These are phyloP conservation scores for Pseudoneurospora amorphoporcata DNA, from an alignment of 495 filamentous ascomycete genomes.

Conservation along the genomic window DNA sequence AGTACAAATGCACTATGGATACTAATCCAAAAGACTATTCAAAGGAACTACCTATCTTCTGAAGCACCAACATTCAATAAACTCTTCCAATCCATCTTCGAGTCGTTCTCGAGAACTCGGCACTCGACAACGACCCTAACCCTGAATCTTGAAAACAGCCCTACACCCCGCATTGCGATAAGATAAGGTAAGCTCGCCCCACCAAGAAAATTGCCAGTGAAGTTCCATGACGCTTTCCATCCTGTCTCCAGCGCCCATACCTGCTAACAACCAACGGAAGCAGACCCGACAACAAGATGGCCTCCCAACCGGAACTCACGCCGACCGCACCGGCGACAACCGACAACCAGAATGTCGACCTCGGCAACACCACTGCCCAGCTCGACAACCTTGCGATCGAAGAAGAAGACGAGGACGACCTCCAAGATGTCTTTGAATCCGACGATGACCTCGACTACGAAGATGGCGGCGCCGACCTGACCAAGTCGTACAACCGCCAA, in stretches of 20 bases:
- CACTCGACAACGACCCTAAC: neutral
- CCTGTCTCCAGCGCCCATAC: neutral
- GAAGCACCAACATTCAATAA: neutral
- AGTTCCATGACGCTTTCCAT: neutral
- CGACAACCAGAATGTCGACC: constrained; percentile 24
- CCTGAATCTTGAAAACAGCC: neutral
- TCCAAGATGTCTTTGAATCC: constrained; percentile 41
- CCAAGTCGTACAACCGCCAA: constrained; percentile 88
- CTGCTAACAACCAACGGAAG: neutral
- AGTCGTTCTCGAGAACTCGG: neutral
- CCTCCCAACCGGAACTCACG: constrained; percentile 6
- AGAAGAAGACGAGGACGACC: constrained; percentile 32
- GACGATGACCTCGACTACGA: constrained; percentile 52
- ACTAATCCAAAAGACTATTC: neutral
- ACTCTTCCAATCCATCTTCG: neutral
- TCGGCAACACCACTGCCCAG: constrained; percentile 23
- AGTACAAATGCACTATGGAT: neutral
- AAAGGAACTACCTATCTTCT: neutral
- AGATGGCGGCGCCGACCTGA: constrained; percentile 59
- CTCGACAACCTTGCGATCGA: neutral
- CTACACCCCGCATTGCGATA: constrained; percentile 14
- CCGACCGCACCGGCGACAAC: constrained; percentile 5
- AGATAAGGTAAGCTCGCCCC: constrained; percentile 2
- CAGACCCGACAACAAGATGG: neutral
- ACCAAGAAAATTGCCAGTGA: neutral